Base-by-base conservation (phyloP, 1,284 basidiomycete species). In the Ustilago shanxiensis region DNA sequence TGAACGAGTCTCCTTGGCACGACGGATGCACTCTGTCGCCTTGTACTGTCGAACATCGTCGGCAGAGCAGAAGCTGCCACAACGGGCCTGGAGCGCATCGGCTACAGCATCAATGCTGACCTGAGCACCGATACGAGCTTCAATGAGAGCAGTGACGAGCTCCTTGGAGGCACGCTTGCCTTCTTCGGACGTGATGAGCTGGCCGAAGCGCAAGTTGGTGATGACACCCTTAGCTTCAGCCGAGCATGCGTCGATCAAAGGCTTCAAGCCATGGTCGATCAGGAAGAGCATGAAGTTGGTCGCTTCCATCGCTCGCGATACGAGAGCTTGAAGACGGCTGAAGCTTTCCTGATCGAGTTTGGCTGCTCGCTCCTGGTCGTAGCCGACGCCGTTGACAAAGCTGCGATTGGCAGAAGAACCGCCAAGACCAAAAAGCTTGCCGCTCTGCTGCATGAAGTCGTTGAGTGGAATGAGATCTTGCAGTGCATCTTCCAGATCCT, bases 11-110 rank as follows among this genome's bases (percentile, higher is more conserved):
- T 95, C 94, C 53, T 93, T 91, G 26, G 97, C 95, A 80, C 93
- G 93, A 8, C 95, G 92, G 50, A 98, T 90, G 79, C 92, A 94
- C 87, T 99, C 97, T 84, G 94, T 93, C 1, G 96, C 96, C 93
- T 99, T 99, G 89, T 99, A 98, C 55, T 98, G 88, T 88, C 98
- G 93, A 49, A 99, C 97, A 87, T 99, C 97, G 83, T 98, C 97
- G 0, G 96, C 93, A 81, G 94, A 95, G 87, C 95, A 98, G 89
- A 99, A 99, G 20, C 94, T 94, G 0, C 95, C 95, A 83, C 97
- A 99, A 83, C 95, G 90, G 83, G 93, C 92, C 85, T 99, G 96
- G 35, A 99, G 88, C 60, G 95, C 91, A 80, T 98, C 94, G 81
- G 94, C 96, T 81, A 99, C 93, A 3, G 94, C 94, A 86, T 99